Percentiles rank a stretch among this genome's conserved stretches.
These are phyloP conservation scores for Aspergillus floridensis DNA, from an alignment of 2,329 filamentous ascomycete genomes.

Conservation along the genomic window DNA sequence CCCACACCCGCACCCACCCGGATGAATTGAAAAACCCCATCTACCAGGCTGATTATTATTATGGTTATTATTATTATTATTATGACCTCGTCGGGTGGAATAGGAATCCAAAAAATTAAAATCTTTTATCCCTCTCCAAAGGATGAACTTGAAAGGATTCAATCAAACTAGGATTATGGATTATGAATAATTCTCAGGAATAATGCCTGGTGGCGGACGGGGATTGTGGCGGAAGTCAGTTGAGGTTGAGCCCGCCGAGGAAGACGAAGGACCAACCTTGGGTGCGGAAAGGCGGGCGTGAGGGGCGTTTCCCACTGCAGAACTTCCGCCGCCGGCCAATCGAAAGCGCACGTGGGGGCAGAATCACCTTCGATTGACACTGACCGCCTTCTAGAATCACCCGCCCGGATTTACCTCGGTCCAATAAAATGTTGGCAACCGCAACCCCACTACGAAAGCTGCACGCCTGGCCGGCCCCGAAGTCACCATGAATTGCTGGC, in stretches of 20 bases:
- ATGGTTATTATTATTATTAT: no score
- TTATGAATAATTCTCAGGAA: not conserved
- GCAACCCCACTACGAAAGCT: not conserved
- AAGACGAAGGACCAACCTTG: not conserved
- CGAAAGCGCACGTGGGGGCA: conserved; percentile 32
- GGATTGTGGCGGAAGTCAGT: not conserved
- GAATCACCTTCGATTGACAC: conserved; percentile 20
- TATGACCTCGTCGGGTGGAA: no score
- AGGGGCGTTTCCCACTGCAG: not conserved
- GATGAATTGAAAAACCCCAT: no score
- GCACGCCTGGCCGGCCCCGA: conserved; percentile 1
- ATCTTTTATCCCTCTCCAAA: no score
- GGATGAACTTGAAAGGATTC: no score
- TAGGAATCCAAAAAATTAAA: no score
- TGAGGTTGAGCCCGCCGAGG: not conserved
- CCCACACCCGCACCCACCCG: not conserved
- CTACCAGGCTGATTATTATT: no score
- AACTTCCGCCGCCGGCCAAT: conserved; percentile 26
- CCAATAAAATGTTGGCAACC: conserved; percentile 10
- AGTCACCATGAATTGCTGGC: not conserved
- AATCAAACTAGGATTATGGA: not conserved
- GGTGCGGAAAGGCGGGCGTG: conserved; percentile 11
- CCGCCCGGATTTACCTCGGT: not conserved
- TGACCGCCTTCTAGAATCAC: conserved; percentile 18
- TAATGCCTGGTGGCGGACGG: not conserved